Base-by-base conservation (phyloP, 73 alveolate genomes). In the Paramecium bursaria region DNA sequence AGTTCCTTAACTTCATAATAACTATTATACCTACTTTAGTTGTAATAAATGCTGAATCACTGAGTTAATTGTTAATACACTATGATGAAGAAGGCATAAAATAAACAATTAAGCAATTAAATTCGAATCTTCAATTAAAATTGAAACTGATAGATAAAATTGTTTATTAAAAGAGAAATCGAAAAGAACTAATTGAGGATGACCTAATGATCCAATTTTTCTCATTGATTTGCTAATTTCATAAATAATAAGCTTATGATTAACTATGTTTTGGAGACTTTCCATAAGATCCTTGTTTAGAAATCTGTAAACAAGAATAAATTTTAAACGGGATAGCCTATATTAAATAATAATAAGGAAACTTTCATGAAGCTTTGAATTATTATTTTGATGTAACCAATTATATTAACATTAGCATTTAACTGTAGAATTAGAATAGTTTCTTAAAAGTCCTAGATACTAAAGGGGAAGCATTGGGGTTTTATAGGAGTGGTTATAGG, bases 201-300 rank as follows among this genome's bases (percentile, higher is more conserved):
- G 44, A 67, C 14, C 26, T 67, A 35, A 67, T 67, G 82, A 67
- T 67, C 14, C 22, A 42, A 10, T 67, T 67, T 7, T 67, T 67
- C 22, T 39, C 33, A 14, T 67, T 67, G 27, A 67, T 67, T 11
- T 67, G 82, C 27, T 39, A 35, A 35, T 67, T 25, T 39, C 82
- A 67, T 67, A 44, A 26, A 42, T 9, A 67, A 21, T 27, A 67
- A 25, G 82, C 39, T 31, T 67, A 67, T 67, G 82, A 67, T 21
- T 67, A 67, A 67, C 44, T 67, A 21, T 42, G 44, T 21, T 19
- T 39, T 17, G 82, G 82, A 21, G 82, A 67, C 11, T 67, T 67
- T 3, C 82, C 82, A 11, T 67, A 67, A 67, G 82, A 67, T 67
- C 60, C 33, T 39, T 67, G 82, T 19, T 67, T 67, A 42, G 44